Percentiles rank a stretch among this genome's conserved stretches.
Conservation (phyloP, 116 monocot species). For the Papilionanthe hybrid region DNA sequence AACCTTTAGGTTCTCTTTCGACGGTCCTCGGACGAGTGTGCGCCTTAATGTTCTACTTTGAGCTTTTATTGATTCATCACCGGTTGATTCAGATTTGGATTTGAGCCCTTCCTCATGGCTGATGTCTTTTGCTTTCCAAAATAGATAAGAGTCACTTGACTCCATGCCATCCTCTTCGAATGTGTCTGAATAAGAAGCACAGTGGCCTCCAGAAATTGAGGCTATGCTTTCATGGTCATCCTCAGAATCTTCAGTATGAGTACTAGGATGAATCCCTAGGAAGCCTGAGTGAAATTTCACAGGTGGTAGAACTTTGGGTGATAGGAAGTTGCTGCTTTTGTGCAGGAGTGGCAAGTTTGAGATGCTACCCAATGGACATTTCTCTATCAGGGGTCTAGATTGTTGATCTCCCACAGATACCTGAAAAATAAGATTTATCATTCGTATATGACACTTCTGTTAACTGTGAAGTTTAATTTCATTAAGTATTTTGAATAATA, state of each 20-base stretch:
- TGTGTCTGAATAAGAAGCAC: conserved; percentile 42
- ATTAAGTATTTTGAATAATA: too few relatives aligned
- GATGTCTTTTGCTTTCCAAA: conserved; percentile 16
- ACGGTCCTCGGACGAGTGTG: conserved; percentile 42
- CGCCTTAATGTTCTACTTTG: neutral
- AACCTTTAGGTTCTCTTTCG: conserved; percentile 69
- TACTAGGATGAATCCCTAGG: conserved; percentile 17
- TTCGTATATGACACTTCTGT: neutral
- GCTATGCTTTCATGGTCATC: conserved; percentile 59
- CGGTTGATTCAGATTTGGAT: conserved; percentile 13
- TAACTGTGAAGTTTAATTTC: too few relatives aligned
- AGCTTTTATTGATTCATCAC: neutral
- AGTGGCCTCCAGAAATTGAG: conserved; percentile 35
- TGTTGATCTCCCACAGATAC: conserved; percentile 25
- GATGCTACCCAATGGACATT: conserved; percentile 10
- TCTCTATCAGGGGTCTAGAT: conserved; percentile 43
- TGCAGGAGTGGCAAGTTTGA: conserved; percentile 21
- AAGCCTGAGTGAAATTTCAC: conserved; percentile 43
- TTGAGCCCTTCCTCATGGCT: conserved; percentile 32
- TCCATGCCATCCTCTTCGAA: conserved; percentile 40
- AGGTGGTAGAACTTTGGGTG: conserved; percentile 47
- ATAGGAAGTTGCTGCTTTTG: conserved; percentile 19
- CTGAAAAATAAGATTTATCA: conserved; percentile 21
- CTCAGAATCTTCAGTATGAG: conserved; percentile 19
- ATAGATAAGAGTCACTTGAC: conserved; percentile 49